Evolutionary conservation across 352 stramenopile genomes (phyloP), one percentile per base, ranked within the genome.

Genomic region (Phytopythium helicoides): DNA sequence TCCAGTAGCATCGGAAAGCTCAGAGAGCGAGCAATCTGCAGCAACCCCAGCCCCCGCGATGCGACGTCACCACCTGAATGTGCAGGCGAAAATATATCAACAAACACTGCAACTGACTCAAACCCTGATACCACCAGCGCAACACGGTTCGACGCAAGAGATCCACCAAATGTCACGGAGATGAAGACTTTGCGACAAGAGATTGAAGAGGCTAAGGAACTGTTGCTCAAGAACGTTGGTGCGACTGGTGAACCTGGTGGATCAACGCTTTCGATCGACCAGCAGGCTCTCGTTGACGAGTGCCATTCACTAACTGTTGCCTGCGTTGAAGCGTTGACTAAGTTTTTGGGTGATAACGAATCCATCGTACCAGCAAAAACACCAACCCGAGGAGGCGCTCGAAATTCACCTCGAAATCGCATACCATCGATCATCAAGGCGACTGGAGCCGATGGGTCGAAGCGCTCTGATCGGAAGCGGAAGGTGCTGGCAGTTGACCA

Each of bases 171-270:
- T 18, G 54, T 88, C 6, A 59, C 79, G 14, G 72, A 86, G 44
- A 87, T 92, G 71, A 92, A 92, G 52, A 84, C 80, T 45, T 70
- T 92, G 33, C 69, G 76, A 2, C 63, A 87, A 51, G 76, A 89
- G 49, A 86, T 92, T 14, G 70, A 73, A 11, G 34, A 68, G 25
- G 70, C 76, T 21, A 76, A 77, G 21, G 73, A 77, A 18, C 60
- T 81, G 23, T 39, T 79, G 50, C 41, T 82, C 41, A 50, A 62
- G 14, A 58, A 68, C 11, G 74, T 80, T 25, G 59, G 53, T 21
- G 14, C 52, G 25, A n/a, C 45, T 7, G 48, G 52, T n/a, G 57
- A 52, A 26, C 14, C 50, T 18, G 35, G 60, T 38, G 19, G 49
- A 9, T 9, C 50, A n/a, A 25, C 56, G n/a, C 42, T 65, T 12